Evolutionary conservation across 192 early-diverging fungal species (phyloP), one percentile per base, ranked within the genome.

Genomic region (Dispira parvispora): DNA sequence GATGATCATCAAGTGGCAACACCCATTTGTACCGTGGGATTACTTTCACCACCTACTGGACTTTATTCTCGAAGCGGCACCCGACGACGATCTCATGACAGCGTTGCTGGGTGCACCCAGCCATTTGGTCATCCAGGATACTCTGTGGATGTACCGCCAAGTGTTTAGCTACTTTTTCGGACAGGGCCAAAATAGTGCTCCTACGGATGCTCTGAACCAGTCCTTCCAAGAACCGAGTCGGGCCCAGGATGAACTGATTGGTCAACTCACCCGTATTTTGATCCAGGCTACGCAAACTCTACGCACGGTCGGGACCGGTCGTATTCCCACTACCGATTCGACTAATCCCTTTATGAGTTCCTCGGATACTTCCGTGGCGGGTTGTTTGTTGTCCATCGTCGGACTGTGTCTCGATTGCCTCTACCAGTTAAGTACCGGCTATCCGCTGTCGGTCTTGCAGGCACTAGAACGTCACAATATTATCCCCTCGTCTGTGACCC

Each of bases 31-130:
- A 12, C 38, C 57, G 9, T 60, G 57, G 57, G 57, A 60, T 43
- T 43, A 43, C 3, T 60, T 60, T 16, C 57, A 60, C 57, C 57
- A 60, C 16, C 57, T 60, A 12, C 57, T 60, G 26, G 57, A 60
- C 38, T 60, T 26, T 43, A 16, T 60, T 16, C 57, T 60, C 8
- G 38, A 43, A 18, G 38, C 16, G 12, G 54, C 20, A 13, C 14
- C 57, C 14, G 38, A 60, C 32, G 57, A 60, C 57, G 57, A 60
- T 2, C 13, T 21, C 14, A 27, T 60, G 32, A 43, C 14, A 1
- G 43, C 27, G 16, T 18, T 60, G 2, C 42, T 60, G 32, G 57
- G 57, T 2, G 57, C 57, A 43, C 26, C 32, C 11, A 14, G 14
- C 14, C 43, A 60, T 43, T 16, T 43, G 14, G 42, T 60, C 14